Evolutionary conservation across 2,329 filamentous ascomycete genomes (phyloP).

Genomic region (Sclerotinia glacialis): DNA sequence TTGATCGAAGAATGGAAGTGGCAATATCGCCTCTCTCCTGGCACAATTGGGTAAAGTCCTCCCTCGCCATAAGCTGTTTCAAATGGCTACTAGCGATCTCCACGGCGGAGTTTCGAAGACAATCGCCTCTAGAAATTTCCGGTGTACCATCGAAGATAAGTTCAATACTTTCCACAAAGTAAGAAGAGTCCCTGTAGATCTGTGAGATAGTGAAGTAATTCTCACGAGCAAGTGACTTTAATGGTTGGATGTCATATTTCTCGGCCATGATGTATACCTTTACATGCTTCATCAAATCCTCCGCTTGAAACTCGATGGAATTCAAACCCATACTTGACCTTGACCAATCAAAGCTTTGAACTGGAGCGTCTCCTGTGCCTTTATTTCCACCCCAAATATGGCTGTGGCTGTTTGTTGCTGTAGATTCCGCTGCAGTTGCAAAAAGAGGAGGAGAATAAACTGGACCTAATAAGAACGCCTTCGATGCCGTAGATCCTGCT

Average conservation of each 20-base stretch:
- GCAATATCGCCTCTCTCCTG: conserved; percentile 22
- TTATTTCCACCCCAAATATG: no score
- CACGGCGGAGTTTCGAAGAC: conserved; percentile 14
- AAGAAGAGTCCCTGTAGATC: conserved; percentile 14
- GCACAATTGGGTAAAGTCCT: conserved; percentile 24
- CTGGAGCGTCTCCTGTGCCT: not conserved
- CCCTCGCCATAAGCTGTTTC: conserved; percentile 11
- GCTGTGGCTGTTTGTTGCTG: not conserved
- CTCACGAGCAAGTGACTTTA: conserved; percentile 22
- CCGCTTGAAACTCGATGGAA: not conserved
- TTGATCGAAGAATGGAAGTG: conserved; percentile 16
- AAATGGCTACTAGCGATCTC: conserved; percentile 10
- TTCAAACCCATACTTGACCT: not conserved
- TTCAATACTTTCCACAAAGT: conserved; percentile 21
- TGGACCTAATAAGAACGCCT: not conserved
- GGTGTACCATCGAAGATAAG: conserved; percentile 26
- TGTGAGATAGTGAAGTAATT: conserved; percentile 13
- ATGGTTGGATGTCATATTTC: conserved; percentile 25
- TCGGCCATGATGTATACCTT: conserved; percentile 26
- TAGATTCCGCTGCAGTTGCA: not conserved
- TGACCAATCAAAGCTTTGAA: not conserved
- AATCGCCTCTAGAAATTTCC: conserved; percentile 7
- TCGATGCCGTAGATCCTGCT: not conserved
- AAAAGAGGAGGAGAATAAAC: not conserved
- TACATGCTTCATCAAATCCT: conserved; percentile 21